Evolutionary conservation across 225 moss, liverwort and hornwort species (phyloP).

Genomic region (Lunularia cruciata): DNA sequence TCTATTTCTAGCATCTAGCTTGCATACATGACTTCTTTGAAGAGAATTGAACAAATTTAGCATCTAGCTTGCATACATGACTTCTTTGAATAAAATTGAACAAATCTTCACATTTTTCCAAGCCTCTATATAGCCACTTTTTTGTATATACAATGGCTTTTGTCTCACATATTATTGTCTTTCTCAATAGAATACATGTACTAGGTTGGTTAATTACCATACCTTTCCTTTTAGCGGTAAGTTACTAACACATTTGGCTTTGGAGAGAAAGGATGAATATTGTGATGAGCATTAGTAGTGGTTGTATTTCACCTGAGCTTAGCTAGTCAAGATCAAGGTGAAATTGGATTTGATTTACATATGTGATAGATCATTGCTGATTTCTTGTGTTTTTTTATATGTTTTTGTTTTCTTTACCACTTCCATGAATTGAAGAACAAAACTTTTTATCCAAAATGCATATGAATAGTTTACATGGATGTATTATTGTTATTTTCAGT

Average conservation of each 20-base stretch:
- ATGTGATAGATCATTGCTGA: neutral
- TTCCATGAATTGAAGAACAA: conserved; percentile 97
- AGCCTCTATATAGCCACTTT: neutral
- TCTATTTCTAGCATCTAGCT: too few species aligned
- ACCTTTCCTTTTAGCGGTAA: conserved; percentile 76
- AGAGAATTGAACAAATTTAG: too few species aligned
- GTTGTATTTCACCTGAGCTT: too few species aligned
- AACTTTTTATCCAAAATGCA: too few species aligned
- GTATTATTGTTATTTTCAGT: too few species aligned
- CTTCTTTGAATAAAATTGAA: too few species aligned
- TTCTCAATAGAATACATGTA: conserved; percentile 90
- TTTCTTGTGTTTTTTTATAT: conserved; percentile 4
- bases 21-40: too few species aligned
- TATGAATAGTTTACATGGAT: too few species aligned
- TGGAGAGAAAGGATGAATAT: too few species aligned
- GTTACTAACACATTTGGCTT: conserved; percentile 10
- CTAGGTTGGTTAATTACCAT: conserved; percentile 76
- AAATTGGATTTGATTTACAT: neutral
- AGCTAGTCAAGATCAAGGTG: neutral
- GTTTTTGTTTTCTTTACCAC: conserved; percentile 77
- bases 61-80: too few species aligned
- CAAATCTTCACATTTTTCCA: neutral
- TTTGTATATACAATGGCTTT: conserved; percentile 70
- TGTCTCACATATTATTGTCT: conserved; percentile 95
- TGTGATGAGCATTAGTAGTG: too few species aligned